Percentiles rank a stretch among this genome's conserved stretches.
Evolutionary conservation across 2,329 filamentous ascomycete species (phyloP).

Genomic region (Neophaeococcomyces mojaviensis): DNA sequence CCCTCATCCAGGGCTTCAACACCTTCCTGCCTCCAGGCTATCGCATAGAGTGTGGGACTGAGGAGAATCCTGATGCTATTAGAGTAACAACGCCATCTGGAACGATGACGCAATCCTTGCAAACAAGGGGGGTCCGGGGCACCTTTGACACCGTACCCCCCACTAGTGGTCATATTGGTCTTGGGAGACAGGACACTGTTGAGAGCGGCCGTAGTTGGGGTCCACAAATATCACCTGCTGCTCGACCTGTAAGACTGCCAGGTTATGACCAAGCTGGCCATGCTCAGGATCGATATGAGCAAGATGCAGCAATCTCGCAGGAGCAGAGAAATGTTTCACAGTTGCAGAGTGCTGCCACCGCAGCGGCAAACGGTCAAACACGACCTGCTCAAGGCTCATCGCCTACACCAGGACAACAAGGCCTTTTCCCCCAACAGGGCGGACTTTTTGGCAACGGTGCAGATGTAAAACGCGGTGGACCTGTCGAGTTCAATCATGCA

Average conservation of each 20-base stretch:
- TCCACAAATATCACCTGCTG: slow-evolving; percentile 25
- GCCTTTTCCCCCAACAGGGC: slow-evolving; percentile 27
- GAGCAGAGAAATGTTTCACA: slow-evolving; percentile 32
- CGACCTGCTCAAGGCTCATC: slow-evolving; percentile 41
- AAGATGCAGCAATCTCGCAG: slow-evolving; percentile 17
- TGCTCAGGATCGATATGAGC: slow-evolving; percentile 14
- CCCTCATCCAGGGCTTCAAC: slow-evolving; percentile 94
- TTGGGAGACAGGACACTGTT: slow-evolving; percentile 16
- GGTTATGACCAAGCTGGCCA: slow-evolving; percentile 11
- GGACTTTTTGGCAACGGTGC: slow-evolving; percentile 48
- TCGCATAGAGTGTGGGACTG: slow-evolving; percentile 88
- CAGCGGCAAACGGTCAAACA: slow-evolving; percentile 45
- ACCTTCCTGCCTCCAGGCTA: slow-evolving; percentile 95
- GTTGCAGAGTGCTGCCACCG: slow-evolving; percentile 57
- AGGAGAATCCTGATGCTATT: slow-evolving; percentile 91
- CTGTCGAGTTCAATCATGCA: slow-evolving; percentile 97
- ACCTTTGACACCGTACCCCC: slow-evolving; percentile 25
- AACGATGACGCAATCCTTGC: slow-evolving; percentile 89
- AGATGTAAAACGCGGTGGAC: slow-evolving; percentile 73
- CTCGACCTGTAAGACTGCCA: slow-evolving; percentile 22
- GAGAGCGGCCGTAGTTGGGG: slow-evolving; percentile 21
- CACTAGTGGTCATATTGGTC: slow-evolving; percentile 9
- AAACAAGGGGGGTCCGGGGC: slow-evolving; percentile 28
- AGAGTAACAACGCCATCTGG: slow-evolving; percentile 95
- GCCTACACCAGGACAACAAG: slow-evolving; percentile 34